A percentile compares a stretch with the other conserved stretches of the same genome.
Evolutionary conservation across 73 alveolate genomes (phyloP).

Genomic region (Symbiodinium pilosum): DNA sequence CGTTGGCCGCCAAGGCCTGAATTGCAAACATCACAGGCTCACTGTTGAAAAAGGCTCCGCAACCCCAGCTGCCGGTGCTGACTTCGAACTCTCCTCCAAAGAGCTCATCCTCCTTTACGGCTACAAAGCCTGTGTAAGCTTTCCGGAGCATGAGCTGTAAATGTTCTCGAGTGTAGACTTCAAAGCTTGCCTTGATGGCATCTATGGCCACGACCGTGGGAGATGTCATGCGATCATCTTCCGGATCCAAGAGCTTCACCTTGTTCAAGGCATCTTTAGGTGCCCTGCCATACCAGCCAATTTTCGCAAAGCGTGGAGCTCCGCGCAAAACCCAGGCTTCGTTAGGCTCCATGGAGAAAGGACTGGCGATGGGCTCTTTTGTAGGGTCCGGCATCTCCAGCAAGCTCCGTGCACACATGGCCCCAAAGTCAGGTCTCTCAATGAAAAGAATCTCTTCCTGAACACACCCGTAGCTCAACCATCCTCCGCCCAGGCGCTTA

Average conservation of each 20-base stretch:
- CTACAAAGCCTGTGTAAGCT: conserved; percentile 58
- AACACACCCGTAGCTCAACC: conserved; percentile 81
- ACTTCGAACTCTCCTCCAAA: background rate
- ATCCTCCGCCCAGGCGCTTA: conserved; percentile 79
- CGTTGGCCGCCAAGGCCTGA: conserved; percentile 62
- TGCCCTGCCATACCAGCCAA: conserved; percentile 71
- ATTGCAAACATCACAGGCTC: conserved; percentile 84
- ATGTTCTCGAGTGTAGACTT: background rate
- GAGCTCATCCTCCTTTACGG: conserved; percentile 39
- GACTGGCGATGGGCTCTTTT: conserved; percentile 64
- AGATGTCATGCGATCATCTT: background rate
- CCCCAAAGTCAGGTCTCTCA: conserved; percentile 80
- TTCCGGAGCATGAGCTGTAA: conserved; percentile 45
- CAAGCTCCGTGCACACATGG: conserved; percentile 75
- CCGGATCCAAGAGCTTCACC: conserved; percentile 16
- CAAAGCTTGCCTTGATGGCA: conserved; percentile 72
- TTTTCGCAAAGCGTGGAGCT: conserved; percentile 54
- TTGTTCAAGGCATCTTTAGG: conserved; percentile 54
- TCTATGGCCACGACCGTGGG: conserved; percentile 81
- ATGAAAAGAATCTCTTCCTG: conserved; percentile 51
- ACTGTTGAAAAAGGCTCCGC: conserved; percentile 71
- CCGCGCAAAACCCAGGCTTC: conserved; percentile 64
- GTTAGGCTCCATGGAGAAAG: conserved; percentile 56
- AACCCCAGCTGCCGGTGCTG: conserved; percentile 90
- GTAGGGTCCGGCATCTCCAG: conserved; percentile 79